Evolutionary conservation across 106 monocot genomes (phyloP).

Genomic region (Iris macrosiphon): DNA sequence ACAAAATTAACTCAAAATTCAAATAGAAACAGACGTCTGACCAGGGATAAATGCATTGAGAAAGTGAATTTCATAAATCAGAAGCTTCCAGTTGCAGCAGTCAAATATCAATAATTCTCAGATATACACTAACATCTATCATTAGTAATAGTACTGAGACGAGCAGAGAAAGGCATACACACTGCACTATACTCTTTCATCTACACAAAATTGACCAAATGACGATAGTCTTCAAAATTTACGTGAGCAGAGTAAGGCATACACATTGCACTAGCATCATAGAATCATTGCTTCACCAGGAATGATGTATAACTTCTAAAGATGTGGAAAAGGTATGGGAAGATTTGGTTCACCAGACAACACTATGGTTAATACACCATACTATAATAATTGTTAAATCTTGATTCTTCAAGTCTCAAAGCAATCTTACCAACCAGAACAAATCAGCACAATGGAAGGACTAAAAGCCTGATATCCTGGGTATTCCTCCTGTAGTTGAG

Average conservation of each 20-base stretch:
- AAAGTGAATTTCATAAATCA: no score
- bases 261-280: not conserved
- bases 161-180: no score
- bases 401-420: slow-evolving; percentile 33
- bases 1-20: no score
- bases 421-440: slow-evolving; percentile 82
- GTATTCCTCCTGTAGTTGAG: slow-evolving; percentile 58
- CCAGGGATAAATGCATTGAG: no score
- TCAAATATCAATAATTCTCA: no score
- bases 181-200: no score
- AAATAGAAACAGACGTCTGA: no score
- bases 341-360: slow-evolving; percentile 18
- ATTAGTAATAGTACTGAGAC: no score
- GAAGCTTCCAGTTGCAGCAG: no score
- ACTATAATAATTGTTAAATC: slow-evolving; percentile 6
- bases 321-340: slow-evolving; percentile 12
- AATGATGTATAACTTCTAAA: slow-evolving; percentile 4
- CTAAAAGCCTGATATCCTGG: slow-evolving; percentile 59
- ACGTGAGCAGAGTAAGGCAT: not conserved
- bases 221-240: not conserved
- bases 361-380: slow-evolving; percentile 11
- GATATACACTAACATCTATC: no score
- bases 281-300: slow-evolving; percentile 4
- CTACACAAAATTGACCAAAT: no score
- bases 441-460: slow-evolving; percentile 50